Percentiles rank a stretch among this genome's conserved stretches.
These are phyloP conservation scores for Cercospora sojina DNA, from an alignment of 2,329 filamentous ascomycete species.

Conservation along the genomic window DNA sequence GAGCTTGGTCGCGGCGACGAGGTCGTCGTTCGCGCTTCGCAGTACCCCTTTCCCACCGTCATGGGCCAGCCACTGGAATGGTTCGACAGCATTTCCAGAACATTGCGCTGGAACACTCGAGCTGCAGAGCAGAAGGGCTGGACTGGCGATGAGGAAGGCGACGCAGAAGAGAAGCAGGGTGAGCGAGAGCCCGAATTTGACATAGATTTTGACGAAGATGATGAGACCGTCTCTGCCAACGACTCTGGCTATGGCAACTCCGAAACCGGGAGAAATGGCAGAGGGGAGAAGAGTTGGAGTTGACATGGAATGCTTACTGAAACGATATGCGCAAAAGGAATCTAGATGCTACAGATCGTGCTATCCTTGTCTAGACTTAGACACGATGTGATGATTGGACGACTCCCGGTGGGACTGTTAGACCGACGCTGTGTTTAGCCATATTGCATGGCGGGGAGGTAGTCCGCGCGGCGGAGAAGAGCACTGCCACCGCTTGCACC, in stretches of 20 bases:
- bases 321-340: not conserved
- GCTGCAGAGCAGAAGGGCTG: slow-evolving; percentile 90
- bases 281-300: slow-evolving; percentile 25
- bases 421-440: not conserved
- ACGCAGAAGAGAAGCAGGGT: slow-evolving; percentile 27
- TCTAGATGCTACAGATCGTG: not conserved
- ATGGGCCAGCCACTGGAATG: slow-evolving; percentile 87
- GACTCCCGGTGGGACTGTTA: not conserved
- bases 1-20: slow-evolving; percentile 92
- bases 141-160: slow-evolving; percentile 45
- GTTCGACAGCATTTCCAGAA: slow-evolving; percentile 93
- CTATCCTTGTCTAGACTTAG: not conserved
- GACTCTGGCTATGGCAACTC: slow-evolving; percentile 34
- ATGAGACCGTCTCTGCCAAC: slow-evolving; percentile 41
- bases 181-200: slow-evolving; percentile 65
- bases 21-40: slow-evolving; percentile 91
- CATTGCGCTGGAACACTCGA: slow-evolving; percentile 90
- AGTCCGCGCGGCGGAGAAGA: not conserved
- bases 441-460: not conserved
- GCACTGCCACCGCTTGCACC: slow-evolving; percentile 5
- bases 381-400: not conserved
- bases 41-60: slow-evolving; percentile 96
- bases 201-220: slow-evolving; percentile 76
- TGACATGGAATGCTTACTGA: slow-evolving; percentile 4
- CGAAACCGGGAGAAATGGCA: slow-evolving; percentile 21